Base-by-base conservation (phyloP, 495 filamentous ascomycete genomes). In the Letharia columbiana region DNA sequence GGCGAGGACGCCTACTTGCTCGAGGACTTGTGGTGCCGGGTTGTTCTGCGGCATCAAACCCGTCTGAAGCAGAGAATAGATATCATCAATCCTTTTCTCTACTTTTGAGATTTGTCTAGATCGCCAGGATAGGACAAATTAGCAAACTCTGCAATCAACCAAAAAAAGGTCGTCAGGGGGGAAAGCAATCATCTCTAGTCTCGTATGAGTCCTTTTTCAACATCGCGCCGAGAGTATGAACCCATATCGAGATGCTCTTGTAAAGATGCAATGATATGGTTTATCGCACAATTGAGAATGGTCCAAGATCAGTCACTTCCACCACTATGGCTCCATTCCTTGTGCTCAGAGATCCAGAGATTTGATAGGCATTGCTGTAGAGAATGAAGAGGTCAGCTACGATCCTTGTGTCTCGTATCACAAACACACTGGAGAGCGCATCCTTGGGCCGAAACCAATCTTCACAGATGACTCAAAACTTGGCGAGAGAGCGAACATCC, bases 401-500 rank as follows among this genome's bases (percentile, higher is more conserved):
- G 37, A 39, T 39, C 37, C 37, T 39, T 39, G 37, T 0, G 37
- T 39, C 37, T 39, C 37, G 37, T 39, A 39, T 39, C 37, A 39
- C 8, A 39, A 39, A 39, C 37, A 39, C 37, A 39, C 37, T 39
- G 1, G 37, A 39, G 37, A 39, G 37, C 37, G 37, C 37, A 39
- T 39, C 37, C 37, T 39, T 39, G 37, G 37, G 37, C 37, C 37
- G 37, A 39, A 39, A 39, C 77, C 44, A 78, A 84, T 67, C 80
- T 81, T 62, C 71, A 79, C 40, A 62, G 69, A 31, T 81, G 82
- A 54, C 73, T 81, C 39, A 75, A 76, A 65, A 75, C 82, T 63
- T 73, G 77, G 33, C 81, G 77, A 78, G 37, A 47, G 35, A 40
- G 42, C 37, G 8, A 31, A 50, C 33, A 41, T 33, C 5, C 60